Conservation (phyloP, 805 yeast genomes). For the Kodamaea restingae region DNA sequence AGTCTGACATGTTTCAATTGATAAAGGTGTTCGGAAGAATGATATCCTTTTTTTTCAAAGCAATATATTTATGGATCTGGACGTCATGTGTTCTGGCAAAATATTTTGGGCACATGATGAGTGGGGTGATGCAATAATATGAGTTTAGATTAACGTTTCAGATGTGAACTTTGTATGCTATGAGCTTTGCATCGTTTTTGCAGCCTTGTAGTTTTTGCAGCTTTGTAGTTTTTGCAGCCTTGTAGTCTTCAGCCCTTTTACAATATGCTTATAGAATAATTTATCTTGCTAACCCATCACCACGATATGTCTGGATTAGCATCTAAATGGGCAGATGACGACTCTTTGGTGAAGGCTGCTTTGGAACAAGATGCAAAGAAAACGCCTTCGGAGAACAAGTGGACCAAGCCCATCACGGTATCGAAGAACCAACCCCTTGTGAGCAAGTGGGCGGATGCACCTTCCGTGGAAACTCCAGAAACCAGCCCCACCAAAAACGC, state of each 20-base stretch:
- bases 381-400: too few species aligned
- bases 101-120: too few species aligned
- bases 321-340: constrained; percentile 37
- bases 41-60: constrained; percentile 6
- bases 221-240: too few species aligned
- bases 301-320: constrained; percentile 19
- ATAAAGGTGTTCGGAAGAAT: constrained; percentile 3
- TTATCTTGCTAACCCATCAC: too few species aligned
- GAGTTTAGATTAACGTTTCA: too few species aligned
- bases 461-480: not conserved
- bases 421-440: constrained; percentile 12
- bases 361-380: constrained; percentile 17
- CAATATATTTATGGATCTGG: not conserved
- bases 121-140: too few species aligned
- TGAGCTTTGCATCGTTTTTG: not conserved
- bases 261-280: too few species aligned
- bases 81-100: not conserved
- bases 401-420: constrained; percentile 1
- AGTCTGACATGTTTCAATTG: constrained; percentile 16
- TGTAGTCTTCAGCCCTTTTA: too few species aligned
- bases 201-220: too few species aligned
- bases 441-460: constrained; percentile 34
- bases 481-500: not conserved
- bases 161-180: too few species aligned
- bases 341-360: constrained; percentile 23